Conservation (phyloP, 2,329 filamentous ascomycete genomes). For the Zasmidium angulare region DNA sequence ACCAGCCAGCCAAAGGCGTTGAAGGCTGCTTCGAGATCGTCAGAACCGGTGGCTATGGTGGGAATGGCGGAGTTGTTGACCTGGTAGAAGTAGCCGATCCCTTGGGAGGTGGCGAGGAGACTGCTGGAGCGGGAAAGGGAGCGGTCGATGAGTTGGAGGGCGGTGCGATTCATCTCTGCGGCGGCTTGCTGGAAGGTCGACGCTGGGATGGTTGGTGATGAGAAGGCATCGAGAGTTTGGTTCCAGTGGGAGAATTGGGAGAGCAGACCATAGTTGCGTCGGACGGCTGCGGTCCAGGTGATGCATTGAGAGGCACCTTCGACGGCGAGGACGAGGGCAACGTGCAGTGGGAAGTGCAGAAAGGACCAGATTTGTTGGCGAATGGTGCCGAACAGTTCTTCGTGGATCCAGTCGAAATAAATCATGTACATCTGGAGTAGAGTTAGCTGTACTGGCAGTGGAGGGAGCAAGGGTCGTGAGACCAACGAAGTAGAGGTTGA, state of each 20-base stretch:
- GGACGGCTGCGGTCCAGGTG: conserved; percentile 30
- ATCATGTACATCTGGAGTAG: conserved; percentile 23
- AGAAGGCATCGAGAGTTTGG: not conserved
- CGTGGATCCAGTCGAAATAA: conserved; percentile 26
- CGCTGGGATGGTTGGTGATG: not conserved
- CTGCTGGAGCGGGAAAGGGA: conserved; percentile 3
- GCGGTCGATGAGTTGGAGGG: conserved; percentile 1
- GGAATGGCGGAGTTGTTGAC: conserved; percentile 6
- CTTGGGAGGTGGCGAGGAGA: conserved; percentile 4
- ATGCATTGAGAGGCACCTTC: conserved; percentile 34
- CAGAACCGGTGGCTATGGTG: conserved; percentile 9
- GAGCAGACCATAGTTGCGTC: conserved; percentile 11
- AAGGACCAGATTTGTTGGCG: conserved; percentile 28
- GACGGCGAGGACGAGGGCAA: conserved; percentile 19
- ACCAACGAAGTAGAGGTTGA: conserved; percentile 32
- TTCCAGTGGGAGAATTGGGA: not conserved
- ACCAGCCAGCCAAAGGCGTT: conserved; percentile 16
- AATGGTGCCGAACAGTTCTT: conserved; percentile 26
- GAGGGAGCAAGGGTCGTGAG: not conserved
- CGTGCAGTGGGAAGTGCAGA: conserved; percentile 28
- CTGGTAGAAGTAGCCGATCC: conserved; percentile 7
- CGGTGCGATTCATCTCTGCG: conserved; percentile 5
- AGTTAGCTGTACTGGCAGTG: not conserved
- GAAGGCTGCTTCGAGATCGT: not conserved
- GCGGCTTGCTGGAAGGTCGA: conserved; percentile 5